A percentile compares a stretch with the other conserved stretches of the same genome.
Evolutionary conservation across 768 basidiomycete species (phyloP).

Genomic region (Myochromella boudieri): DNA sequence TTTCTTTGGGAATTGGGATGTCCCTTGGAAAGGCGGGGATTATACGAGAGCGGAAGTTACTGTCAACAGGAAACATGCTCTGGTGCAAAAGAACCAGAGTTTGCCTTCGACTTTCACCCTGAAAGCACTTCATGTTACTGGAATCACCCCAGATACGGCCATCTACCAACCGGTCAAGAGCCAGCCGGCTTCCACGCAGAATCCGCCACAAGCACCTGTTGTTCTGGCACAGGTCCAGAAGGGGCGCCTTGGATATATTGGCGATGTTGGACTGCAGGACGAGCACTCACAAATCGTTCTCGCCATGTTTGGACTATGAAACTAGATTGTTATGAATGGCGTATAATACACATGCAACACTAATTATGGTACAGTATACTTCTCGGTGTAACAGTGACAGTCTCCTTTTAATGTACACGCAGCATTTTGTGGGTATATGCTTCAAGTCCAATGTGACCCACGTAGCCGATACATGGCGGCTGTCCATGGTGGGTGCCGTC

Average conservation of each 20-base stretch:
- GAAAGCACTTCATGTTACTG: conserved; percentile 27
- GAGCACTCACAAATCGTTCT: conserved; percentile 27
- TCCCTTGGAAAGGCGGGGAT: conserved; percentile 19
- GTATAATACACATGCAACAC: too few species aligned
- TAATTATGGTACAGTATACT: too few species aligned
- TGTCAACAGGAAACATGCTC: conserved; percentile 17
- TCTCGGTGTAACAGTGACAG: too few species aligned
- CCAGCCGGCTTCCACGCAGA: background rate
- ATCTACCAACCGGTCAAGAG: conserved; percentile 24
- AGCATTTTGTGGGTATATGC: too few species aligned
- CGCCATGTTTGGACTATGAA: conserved; percentile 29
- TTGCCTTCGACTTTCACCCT: conserved; percentile 23
- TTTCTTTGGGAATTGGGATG: conserved; percentile 22
- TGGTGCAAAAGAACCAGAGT: conserved; percentile 13
- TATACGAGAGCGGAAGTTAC: conserved; percentile 13
- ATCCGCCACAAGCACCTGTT: conserved; percentile 25
- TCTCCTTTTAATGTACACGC: too few species aligned
- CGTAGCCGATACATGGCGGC: too few species aligned
- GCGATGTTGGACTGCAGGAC: conserved; percentile 29
- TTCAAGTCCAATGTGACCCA: too few species aligned
- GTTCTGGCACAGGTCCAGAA: conserved; percentile 22
- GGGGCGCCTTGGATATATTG: conserved; percentile 34
- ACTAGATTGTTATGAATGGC: background rate
- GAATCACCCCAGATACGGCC: conserved; percentile 19
- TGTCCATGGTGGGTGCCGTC: too few species aligned